phyloP scores from a whole-genome alignment of 805 yeast species.

The Starmerella potacharoeniae region DNA sequence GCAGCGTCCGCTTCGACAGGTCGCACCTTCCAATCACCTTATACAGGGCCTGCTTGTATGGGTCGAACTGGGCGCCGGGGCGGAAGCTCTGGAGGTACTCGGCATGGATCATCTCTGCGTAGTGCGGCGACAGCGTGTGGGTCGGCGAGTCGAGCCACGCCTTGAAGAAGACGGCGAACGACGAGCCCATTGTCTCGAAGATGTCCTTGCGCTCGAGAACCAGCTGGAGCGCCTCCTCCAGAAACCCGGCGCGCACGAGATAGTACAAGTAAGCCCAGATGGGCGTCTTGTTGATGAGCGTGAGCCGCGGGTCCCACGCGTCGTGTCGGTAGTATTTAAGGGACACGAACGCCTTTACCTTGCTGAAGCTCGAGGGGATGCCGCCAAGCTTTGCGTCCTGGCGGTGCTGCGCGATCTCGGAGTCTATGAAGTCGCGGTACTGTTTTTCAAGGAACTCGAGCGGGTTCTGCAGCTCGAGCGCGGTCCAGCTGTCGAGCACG shows the following conservation, averaged over 20 bases:
- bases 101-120: slow-evolving; percentile 55
- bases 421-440: slow-evolving; percentile 63
- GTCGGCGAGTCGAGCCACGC: slow-evolving; percentile 51
- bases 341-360: slow-evolving; percentile 52
- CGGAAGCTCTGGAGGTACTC: slow-evolving; percentile 82
- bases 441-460: slow-evolving; percentile 55
- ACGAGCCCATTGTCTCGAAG: slow-evolving; percentile 73
- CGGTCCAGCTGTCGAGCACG: slow-evolving; percentile 18
- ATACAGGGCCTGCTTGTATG: slow-evolving; percentile 80
- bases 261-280: slow-evolving; percentile 91
- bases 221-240: slow-evolving; percentile 64
- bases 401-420: slow-evolving; percentile 42
- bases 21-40: slow-evolving; percentile 87
- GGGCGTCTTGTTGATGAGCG: slow-evolving; percentile 70
- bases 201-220: slow-evolving; percentile 52
- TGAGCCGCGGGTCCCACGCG: slow-evolving; percentile 43
- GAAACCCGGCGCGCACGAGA: slow-evolving; percentile 71
- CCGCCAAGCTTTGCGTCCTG: slow-evolving; percentile 47
- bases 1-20: slow-evolving; percentile 48
- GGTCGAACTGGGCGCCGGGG: slow-evolving; percentile 58
- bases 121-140: slow-evolving; percentile 49
- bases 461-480: slow-evolving; percentile 12
- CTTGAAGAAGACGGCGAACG: slow-evolving; percentile 68
- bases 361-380: slow-evolving; percentile 58
- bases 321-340: slow-evolving; percentile 33